Conservation (phyloP, 768 basidiomycete genomes). For the Cystobasidium ongulense region DNA sequence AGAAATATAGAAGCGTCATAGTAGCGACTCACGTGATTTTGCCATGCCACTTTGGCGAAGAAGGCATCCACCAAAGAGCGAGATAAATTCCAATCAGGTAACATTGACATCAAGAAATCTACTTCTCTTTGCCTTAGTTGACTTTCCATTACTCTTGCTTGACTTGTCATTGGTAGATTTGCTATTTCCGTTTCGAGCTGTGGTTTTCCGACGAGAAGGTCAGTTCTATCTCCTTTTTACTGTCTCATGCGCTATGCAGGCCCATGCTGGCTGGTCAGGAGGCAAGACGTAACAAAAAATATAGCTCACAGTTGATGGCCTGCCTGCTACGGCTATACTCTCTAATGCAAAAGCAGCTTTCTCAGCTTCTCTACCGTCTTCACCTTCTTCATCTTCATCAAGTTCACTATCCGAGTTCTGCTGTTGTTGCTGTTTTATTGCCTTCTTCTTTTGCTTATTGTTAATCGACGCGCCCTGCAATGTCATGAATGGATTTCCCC, state of each 20-base stretch:
- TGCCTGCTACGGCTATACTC: slow-evolving; percentile 24
- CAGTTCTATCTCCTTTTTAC: not conserved
- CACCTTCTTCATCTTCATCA: slow-evolving; percentile 22
- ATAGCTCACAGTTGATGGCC: not conserved
- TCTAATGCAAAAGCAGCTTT: slow-evolving; percentile 28
- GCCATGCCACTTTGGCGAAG: slow-evolving; percentile 27
- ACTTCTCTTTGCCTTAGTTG: slow-evolving; percentile 22
- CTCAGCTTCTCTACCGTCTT: slow-evolving; percentile 28
- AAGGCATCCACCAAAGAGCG: slow-evolving; percentile 19
- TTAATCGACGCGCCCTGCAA: not conserved
- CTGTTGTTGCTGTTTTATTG: not conserved
- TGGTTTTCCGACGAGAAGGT: not conserved
- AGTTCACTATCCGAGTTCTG: slow-evolving; percentile 7
- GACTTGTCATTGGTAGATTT: slow-evolving; percentile 20
- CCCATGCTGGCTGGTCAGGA: no score
- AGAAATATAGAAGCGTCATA: not conserved
- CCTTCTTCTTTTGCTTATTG: not conserved
- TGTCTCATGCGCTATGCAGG: no score
- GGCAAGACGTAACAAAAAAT: not conserved
- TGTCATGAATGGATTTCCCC: not conserved
- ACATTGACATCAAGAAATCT: slow-evolving; percentile 26
- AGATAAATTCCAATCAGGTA: slow-evolving; percentile 17
- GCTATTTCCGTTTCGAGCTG: not conserved
- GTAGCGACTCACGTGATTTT: slow-evolving; percentile 21
- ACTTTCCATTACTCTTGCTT: slow-evolving; percentile 13